Conservation (phyloP, 164 flowering plant genomes). For the Vitis rupestris region DNA sequence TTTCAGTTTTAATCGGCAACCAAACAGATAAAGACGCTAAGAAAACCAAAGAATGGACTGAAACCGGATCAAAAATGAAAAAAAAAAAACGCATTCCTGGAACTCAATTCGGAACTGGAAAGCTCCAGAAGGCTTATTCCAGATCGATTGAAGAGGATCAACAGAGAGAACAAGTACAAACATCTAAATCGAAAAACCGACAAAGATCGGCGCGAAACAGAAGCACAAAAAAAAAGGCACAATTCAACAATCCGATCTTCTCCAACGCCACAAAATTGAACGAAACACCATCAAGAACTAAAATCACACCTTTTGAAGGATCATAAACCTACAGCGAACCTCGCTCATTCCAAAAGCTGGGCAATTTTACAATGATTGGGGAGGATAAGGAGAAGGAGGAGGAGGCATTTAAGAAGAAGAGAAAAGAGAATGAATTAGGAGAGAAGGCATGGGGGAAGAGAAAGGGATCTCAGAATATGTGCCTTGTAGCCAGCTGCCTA, state of each 20-base stretch:
- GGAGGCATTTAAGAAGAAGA: conserved; percentile 4
- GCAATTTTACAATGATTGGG: neutral
- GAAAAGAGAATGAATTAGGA: conserved; percentile 4
- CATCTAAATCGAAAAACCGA: neutral
- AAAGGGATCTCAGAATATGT: conserved; percentile 23
- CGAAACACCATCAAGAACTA: neutral
- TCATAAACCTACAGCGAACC: neutral
- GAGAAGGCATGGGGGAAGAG: conserved; percentile 4
- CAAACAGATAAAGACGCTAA: no score
- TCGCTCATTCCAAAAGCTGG: no score
- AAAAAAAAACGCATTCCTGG: no score
- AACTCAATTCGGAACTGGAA: conserved; percentile 1
- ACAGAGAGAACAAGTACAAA: neutral
- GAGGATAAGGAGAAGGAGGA: neutral
- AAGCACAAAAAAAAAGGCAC: neutral
- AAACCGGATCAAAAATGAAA: no score
- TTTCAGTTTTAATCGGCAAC: no score
- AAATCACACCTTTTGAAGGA: neutral
- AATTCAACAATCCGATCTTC: neutral
- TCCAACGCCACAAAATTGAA: neutral
- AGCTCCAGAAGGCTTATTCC: neutral
- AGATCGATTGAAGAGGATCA: neutral
- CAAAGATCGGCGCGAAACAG: neutral
- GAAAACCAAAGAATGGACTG: no score
- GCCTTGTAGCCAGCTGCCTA: conserved; percentile 2